Evolutionary conservation across 2,329 filamentous ascomycete genomes (phyloP).

Genomic region (Onygenales sp.): DNA sequence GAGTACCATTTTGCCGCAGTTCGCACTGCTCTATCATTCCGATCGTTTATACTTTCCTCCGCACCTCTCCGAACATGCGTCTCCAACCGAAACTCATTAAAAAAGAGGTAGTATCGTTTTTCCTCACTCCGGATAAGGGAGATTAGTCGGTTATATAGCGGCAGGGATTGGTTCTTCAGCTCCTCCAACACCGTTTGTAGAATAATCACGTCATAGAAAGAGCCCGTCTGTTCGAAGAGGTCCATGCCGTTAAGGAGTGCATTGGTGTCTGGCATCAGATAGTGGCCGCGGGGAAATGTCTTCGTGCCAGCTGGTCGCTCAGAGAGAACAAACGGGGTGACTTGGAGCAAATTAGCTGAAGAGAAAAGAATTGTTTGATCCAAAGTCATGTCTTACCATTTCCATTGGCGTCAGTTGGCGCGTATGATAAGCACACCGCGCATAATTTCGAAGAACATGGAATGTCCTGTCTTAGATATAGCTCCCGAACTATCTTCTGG

Average conservation of each 20-base stretch:
- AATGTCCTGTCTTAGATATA: constrained; percentile 93
- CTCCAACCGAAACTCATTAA: constrained; percentile 94
- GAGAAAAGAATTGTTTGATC: not conserved
- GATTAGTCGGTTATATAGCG: constrained; percentile 88
- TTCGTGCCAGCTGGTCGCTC: constrained; percentile 79
- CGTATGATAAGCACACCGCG: constrained; percentile 60
- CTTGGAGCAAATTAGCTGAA: constrained; percentile 34
- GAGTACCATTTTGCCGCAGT: constrained; percentile 83
- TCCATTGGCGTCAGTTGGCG: constrained; percentile 70
- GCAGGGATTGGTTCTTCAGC: constrained; percentile 83
- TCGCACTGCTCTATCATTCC: constrained; percentile 87
- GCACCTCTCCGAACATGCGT: constrained; percentile 68
- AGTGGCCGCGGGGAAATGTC: constrained; percentile 76
- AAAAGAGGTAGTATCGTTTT: constrained; percentile 97
- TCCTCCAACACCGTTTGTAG: constrained; percentile 95
- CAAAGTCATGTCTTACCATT: constrained; percentile 47
- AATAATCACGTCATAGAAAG: constrained; percentile 94
- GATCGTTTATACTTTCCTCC: constrained; percentile 87
- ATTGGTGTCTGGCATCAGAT: constrained; percentile 93
- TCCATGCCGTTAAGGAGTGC: constrained; percentile 94
- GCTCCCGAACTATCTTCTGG: constrained; percentile 94
- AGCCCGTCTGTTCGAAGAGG: constrained; percentile 81
- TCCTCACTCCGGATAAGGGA: constrained; percentile 89
- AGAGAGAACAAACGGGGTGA: constrained; percentile 75
- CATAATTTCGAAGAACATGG: constrained; percentile 92